Base-by-base conservation (phyloP, 495 filamentous ascomycete genomes). In the Penicillium cosmopolitanum region DNA sequence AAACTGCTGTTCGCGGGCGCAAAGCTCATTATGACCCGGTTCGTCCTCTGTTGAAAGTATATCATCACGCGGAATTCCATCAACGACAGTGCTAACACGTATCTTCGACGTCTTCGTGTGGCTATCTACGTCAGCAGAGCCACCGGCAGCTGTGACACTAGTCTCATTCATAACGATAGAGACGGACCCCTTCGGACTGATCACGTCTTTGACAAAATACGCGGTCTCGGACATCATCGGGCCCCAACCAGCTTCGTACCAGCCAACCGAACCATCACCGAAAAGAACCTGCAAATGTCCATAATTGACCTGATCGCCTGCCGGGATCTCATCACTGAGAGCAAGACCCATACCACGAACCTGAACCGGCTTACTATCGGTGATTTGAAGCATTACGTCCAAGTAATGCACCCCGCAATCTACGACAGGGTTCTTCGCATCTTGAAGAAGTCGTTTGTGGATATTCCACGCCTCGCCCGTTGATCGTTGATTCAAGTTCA, bases 181-280 rank as follows among this genome's bases (percentile, higher is more conserved):
- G 6, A 62, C 60, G 6, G 60, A 62, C 15, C 60, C 60, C 23
- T 42, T 46, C 1, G 60, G 60, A 13, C 60, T 47, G 9, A 62
- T 57, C 10, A 62, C 46, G 46, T 62, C 60, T 48, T 62, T 62
- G 47, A 62, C 60, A 53, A 62, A 62, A 21, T 62, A 62, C 16
- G 60, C 60, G 3, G 60, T 62, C 31, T 62, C 60, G 5, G 60
- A 62, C 16, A 62, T 57, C 60, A 62, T 62, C 12, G 60, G 60
- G 1, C 60, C 60, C 60, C 60, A 62, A n/a, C 60, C 60, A 6
- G 38, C 55, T 34, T 62, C 60, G 19, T 62, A 62, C 60, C 60
- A 62, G 13, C 60, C 60, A 1, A 62, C 60, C 10, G 60, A 62
- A 16, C 60, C 60, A 62, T 62, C 60, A 5, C 19, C 55, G 21